These are phyloP conservation scores for Mucor racemosus DNA, from an alignment of 371 early-diverging fungal genomes.

Conservation along the genomic window DNA sequence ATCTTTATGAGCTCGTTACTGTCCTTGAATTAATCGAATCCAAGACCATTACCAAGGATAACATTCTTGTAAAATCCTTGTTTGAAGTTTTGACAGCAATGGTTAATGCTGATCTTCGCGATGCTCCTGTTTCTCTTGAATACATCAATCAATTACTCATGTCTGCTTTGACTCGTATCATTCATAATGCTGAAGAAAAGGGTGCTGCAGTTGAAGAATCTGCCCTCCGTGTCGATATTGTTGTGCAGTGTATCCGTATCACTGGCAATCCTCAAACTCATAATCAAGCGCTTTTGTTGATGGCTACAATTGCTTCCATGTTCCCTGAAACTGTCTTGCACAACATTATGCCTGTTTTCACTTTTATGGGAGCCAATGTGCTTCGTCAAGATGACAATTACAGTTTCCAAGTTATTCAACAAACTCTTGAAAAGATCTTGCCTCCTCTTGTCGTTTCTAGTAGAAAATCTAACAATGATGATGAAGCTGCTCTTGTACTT, in stretches of 20 bases:
- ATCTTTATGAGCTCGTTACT: constrained; percentile 64
- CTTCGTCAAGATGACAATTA: constrained; percentile 94
- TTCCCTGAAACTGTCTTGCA: constrained; percentile 87
- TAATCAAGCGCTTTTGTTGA: constrained; percentile 84
- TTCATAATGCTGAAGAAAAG: constrained; percentile 61
- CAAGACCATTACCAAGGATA: constrained; percentile 53
- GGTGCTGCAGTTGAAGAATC: constrained; percentile 49
- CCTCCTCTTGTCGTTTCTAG: constrained; percentile 79
- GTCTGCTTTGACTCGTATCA: constrained; percentile 69
- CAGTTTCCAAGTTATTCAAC: constrained; percentile 93
- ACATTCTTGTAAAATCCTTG: constrained; percentile 65
- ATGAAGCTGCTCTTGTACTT: constrained; percentile 42
- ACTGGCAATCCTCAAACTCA: constrained; percentile 97
- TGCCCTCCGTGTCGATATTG: constrained; percentile 77
- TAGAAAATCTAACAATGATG: constrained; percentile 52
- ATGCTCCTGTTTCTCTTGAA: constrained; percentile 73
- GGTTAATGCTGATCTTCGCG: constrained; percentile 60
- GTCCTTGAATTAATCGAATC: constrained; percentile 75
- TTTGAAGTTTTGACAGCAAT: constrained; percentile 79
- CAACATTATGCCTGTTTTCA: constrained; percentile 96
- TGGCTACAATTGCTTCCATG: constrained; percentile 86
- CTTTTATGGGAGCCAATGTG: constrained; percentile 97
- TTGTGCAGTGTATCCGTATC: constrained; percentile 88
- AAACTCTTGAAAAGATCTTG: constrained; percentile 85
- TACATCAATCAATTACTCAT: constrained; percentile 90